phyloP scores from a whole-genome alignment of 1,139 yeast genomes.

The Blastobotrys illinoisensis region DNA sequence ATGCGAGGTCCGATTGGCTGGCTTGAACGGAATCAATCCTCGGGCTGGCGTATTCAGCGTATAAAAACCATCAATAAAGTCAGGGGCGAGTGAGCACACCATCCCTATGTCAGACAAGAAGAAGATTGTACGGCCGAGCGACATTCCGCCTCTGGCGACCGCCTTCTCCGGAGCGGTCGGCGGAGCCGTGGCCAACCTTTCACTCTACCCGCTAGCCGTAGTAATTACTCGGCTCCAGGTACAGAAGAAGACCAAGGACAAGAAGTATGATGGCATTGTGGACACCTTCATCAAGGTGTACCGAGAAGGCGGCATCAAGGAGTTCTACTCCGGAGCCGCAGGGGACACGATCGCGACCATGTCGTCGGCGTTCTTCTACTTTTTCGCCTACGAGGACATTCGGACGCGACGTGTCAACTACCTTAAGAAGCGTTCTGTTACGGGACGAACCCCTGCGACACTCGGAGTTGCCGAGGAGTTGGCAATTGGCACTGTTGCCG shows the following conservation, averaged over 20 bases:
- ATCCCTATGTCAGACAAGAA: conserved; percentile 1
- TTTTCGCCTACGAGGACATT: conserved; percentile 77
- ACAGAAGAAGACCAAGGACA: conserved; percentile 33
- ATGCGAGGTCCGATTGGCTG: background rate
- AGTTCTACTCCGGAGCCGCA: conserved; percentile 63
- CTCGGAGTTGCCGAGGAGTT: conserved; percentile 87
- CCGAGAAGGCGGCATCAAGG: conserved; percentile 47
- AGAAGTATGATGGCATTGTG: conserved; percentile 47
- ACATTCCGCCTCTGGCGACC: conserved; percentile 42
- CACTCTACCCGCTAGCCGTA: conserved; percentile 69
- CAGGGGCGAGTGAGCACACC: background rate
- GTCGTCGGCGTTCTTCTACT: conserved; percentile 40
- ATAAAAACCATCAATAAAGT: background rate
- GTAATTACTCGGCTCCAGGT: conserved; percentile 72
- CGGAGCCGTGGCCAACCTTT: conserved; percentile 67
- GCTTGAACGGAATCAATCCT: background rate
- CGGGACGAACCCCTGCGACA: conserved; percentile 63
- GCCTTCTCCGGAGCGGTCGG: conserved; percentile 79
- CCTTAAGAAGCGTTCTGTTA: conserved; percentile 73
- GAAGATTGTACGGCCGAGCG: conserved; percentile 21
- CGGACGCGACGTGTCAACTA: conserved; percentile 76
- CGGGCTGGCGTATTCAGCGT: background rate
- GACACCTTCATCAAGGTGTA: conserved; percentile 57
- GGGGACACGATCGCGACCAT: conserved; percentile 31
- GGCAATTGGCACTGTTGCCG: conserved; percentile 82